phyloP scores from a whole-genome alignment of 2,329 filamentous ascomycete species.

The Aspergillus sp. region DNA sequence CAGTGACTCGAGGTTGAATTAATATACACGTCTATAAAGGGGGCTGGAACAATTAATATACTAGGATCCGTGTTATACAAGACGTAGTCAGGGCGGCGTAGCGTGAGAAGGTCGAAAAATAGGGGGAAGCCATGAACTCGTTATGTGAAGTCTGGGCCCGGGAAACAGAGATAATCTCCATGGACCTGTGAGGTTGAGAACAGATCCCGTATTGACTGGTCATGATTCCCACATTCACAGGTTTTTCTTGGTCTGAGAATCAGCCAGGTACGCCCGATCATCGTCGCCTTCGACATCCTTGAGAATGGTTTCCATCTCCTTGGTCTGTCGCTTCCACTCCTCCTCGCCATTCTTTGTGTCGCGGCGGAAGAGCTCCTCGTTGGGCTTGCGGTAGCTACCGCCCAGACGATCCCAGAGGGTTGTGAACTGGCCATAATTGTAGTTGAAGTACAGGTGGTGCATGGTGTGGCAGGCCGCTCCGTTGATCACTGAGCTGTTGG shows the following conservation, averaged over 20 bases:
- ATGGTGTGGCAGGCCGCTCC: constrained; percentile 91
- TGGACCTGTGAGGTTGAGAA: background rate
- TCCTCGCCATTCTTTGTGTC: constrained; percentile 81
- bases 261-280: constrained; percentile 45
- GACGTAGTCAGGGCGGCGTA: constrained; percentile 5
- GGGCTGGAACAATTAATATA: constrained; percentile 13
- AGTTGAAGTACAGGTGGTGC: constrained; percentile 85
- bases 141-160: constrained; percentile 12
- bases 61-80: constrained; percentile 18
- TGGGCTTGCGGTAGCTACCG: constrained; percentile 82
- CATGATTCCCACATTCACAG: constrained; percentile 25
- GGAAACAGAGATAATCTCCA: background rate
- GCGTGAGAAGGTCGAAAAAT: background rate
- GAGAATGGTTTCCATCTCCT: constrained; percentile 74
- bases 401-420: constrained; percentile 88
- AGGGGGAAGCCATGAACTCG: constrained; percentile 18
- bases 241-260: constrained; percentile 39
- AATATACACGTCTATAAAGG: constrained; percentile 11
- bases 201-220: background rate
- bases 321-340: constrained; percentile 76
- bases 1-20: constrained; percentile 1
- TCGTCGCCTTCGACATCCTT: constrained; percentile 68
- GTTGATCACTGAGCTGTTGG: constrained; percentile 88
- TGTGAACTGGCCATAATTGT: constrained; percentile 94
- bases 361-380: constrained; percentile 78